Percentiles rank a stretch among this genome's conserved stretches.
Conservation (phyloP, 768 basidiomycete genomes). For the Butyriboletus loyo region DNA sequence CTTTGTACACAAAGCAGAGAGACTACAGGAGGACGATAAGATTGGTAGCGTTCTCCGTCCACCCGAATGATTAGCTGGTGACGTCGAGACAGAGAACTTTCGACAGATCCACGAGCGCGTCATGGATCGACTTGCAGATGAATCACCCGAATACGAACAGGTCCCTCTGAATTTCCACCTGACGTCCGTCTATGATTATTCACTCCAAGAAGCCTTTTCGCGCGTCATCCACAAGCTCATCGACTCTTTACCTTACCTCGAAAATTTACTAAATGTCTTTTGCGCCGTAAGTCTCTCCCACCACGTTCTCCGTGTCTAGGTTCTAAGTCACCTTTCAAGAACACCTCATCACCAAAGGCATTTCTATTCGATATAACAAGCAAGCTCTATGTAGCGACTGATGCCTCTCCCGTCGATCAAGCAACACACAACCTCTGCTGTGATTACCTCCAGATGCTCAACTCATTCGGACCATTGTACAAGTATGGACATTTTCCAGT, state of each 20-base stretch:
- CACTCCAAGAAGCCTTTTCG: constrained; percentile 89
- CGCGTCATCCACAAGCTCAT: constrained; percentile 84
- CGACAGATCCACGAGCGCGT: constrained; percentile 87
- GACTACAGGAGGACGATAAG: constrained; percentile 86
- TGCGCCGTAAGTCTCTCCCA: constrained; percentile 55
- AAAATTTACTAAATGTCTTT: constrained; percentile 84
- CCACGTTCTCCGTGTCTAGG: not conserved
- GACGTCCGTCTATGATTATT: constrained; percentile 91
- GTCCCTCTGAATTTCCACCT: constrained; percentile 83
- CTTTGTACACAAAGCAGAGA: constrained; percentile 95
- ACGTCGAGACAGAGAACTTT: constrained; percentile 69
- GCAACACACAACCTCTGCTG: constrained; percentile 87
- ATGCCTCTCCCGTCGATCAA: constrained; percentile 86
- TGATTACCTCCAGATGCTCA: constrained; percentile 86
- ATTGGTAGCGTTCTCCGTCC: constrained; percentile 51
- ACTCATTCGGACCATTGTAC: constrained; percentile 83
- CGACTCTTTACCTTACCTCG: constrained; percentile 79
- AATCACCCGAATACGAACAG: constrained; percentile 71
- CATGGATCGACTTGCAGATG: constrained; percentile 75
- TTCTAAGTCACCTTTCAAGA: constrained; percentile 42
- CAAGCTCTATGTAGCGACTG: constrained; percentile 89
- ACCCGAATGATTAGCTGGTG: not conserved
- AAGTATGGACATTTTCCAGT: constrained; percentile 44
- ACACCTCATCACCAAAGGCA: constrained; percentile 89
- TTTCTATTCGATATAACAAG: constrained; percentile 89